These are phyloP conservation scores for Neovahlkampfia damariscottae DNA, from an alignment of 78 protist species.

Conservation along the genomic window DNA sequence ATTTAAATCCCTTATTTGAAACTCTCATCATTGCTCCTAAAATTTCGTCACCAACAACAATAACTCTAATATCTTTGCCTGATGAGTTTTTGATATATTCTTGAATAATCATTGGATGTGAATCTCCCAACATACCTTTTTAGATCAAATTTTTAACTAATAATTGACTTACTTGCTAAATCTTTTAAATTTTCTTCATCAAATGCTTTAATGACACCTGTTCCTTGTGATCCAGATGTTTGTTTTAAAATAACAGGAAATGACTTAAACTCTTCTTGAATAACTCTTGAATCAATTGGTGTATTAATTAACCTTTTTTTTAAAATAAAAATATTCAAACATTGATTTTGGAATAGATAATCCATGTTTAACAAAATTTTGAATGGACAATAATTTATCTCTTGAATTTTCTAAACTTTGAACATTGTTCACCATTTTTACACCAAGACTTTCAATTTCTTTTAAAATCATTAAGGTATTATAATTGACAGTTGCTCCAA, in stretches of 20 bases:
- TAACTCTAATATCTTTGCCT: background rate
- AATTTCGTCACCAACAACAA: background rate
- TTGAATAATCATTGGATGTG: background rate
- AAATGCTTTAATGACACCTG: background rate
- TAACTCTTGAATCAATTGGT: too few relatives aligned
- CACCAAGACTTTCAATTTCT: background rate
- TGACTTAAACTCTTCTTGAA: too few relatives aligned
- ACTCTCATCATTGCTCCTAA: background rate
- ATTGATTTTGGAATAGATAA: background rate
- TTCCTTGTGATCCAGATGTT: constrained; percentile 2
- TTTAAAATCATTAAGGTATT: background rate
- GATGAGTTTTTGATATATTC: background rate
- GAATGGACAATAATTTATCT: background rate
- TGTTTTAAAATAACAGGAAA: background rate
- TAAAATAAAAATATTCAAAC: background rate
- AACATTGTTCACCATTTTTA: background rate
- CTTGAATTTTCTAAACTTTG: background rate
- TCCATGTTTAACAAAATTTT: background rate
- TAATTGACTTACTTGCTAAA: too few relatives aligned
- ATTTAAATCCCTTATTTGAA: background rate
- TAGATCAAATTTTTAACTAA: too few relatives aligned
- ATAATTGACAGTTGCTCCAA: background rate
- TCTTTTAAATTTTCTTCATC: background rate
- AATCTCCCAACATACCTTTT: background rate
- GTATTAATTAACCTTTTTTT: background rate